Evolutionary conservation across 1,139 yeast species (phyloP).

Genomic region (Pichia sp.): DNA sequence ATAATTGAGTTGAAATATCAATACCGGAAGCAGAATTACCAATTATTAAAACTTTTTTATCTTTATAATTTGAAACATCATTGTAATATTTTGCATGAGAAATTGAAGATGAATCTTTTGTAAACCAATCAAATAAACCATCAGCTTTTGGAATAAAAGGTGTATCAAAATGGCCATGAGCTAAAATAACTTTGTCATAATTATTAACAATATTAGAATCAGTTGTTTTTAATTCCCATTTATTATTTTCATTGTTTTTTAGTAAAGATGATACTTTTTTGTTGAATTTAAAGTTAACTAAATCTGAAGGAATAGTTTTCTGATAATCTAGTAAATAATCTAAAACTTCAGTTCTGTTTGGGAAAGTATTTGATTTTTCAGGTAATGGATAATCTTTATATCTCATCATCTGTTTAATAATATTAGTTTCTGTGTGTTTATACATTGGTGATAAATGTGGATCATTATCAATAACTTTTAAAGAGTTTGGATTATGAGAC

Average conservation of each 20-base stretch:
- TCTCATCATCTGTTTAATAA: constrained; percentile 39
- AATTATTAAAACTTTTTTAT: constrained; percentile 39
- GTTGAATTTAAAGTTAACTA: constrained; percentile 27
- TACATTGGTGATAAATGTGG: constrained; percentile 41
- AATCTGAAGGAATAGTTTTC: constrained; percentile 30
- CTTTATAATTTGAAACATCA: constrained; percentile 31
- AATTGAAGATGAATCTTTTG: constrained; percentile 30
- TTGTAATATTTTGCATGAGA: constrained; percentile 42
- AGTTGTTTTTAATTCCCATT: constrained; percentile 27
- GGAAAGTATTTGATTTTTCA: constrained; percentile 31
- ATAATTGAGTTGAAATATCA: constrained; percentile 41
- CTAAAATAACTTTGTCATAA: constrained; percentile 42
- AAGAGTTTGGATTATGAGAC: constrained; percentile 16
- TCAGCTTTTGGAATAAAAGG: constrained; percentile 41
- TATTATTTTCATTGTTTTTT: constrained; percentile 16
- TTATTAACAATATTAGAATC: constrained; percentile 5
- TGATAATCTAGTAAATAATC: constrained; percentile 34
- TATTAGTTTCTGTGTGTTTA: constrained; percentile 42
- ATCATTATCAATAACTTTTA: constrained; percentile 30
- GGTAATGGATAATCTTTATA: constrained; percentile 36
- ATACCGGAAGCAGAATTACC: constrained; percentile 45
- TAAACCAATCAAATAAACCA: constrained; percentile 38
- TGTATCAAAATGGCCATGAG: constrained; percentile 44
- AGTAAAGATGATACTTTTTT: constrained; percentile 27
- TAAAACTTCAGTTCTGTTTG: constrained; percentile 36